Percentiles rank a stretch among this genome's conserved stretches.
These are phyloP conservation scores for Dispira simplex DNA, from an alignment of 192 early-diverging fungal species.

Conservation along the genomic window DNA sequence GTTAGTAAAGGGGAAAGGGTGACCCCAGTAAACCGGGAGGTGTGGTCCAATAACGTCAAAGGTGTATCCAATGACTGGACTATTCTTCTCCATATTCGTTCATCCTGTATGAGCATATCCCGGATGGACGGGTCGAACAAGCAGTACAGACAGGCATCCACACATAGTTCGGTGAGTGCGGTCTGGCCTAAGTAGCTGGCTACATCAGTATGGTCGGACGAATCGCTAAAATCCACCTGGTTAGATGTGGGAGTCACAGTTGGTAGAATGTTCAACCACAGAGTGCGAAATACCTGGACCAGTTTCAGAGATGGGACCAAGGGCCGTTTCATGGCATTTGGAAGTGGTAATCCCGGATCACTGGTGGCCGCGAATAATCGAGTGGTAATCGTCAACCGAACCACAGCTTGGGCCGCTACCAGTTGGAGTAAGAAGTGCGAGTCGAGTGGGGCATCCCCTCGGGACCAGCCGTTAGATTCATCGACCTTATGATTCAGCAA, in stretches of 20 bases:
- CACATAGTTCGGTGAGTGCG: not conserved
- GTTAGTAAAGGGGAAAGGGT: not conserved
- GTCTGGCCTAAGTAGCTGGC: not conserved
- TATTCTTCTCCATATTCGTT: not conserved
- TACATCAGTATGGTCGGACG: not conserved
- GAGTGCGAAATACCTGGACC: not conserved
- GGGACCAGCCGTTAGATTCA: not conserved
- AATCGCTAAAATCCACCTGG: not conserved
- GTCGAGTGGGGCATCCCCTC: not conserved
- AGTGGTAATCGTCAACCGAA: not conserved
- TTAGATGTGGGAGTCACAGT: not conserved
- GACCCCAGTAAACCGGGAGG: too few species aligned
- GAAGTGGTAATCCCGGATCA: not conserved
- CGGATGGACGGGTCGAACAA: not conserved
- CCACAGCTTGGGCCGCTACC: not conserved
- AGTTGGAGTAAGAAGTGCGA: not conserved
- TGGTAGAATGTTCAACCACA: not conserved
- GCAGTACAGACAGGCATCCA: slow-evolving; percentile 3
- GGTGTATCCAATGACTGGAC: not conserved
- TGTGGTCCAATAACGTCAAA: not conserved
- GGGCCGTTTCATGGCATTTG: not conserved
- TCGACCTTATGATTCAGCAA: not conserved
- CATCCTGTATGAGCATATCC: not conserved
- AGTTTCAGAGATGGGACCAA: not conserved
- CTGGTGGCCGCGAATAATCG: not conserved